A percentile compares a stretch with the other conserved stretches of the same genome.
Evolutionary conservation across 2,329 filamentous ascomycete genomes (phyloP).

Genomic region (Fusarium tricinctum): DNA sequence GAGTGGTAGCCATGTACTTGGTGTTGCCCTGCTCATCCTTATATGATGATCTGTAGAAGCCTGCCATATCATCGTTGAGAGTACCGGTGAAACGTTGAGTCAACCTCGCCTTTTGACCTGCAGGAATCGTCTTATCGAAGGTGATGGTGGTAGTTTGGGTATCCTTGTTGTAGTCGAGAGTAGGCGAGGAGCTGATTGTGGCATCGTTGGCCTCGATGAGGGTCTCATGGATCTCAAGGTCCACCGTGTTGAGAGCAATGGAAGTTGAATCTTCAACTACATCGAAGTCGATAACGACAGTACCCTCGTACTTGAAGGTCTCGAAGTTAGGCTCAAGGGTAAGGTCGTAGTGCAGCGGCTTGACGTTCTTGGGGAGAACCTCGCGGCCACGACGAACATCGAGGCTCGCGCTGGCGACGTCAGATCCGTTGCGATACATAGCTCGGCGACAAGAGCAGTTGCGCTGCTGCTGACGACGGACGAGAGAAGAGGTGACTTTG

Average conservation of each 20-base stretch:
- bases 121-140: constrained; percentile 79
- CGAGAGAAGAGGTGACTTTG: constrained; percentile 18
- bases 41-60: constrained; percentile 96
- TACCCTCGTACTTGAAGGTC: constrained; percentile 88
- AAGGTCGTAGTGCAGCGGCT: constrained; percentile 91
- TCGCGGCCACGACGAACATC: constrained; percentile 68
- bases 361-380: constrained; percentile 91
- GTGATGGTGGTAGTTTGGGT: constrained; percentile 85
- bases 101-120: constrained; percentile 80
- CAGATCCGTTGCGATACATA: constrained; percentile 49
- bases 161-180: constrained; percentile 80
- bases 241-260: constrained; percentile 88
- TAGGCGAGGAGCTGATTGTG: constrained; percentile 55
- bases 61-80: constrained; percentile 95
- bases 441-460: constrained; percentile 51
- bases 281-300: constrained; percentile 87
- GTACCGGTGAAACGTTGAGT: constrained; percentile 76
- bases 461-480: constrained; percentile 44
- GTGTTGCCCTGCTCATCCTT: constrained; percentile 83
- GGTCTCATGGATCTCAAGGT: constrained; percentile 84
- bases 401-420: constrained; percentile 44
- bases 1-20: constrained; percentile 88
- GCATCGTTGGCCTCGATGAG: constrained; percentile 61
- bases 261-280: constrained; percentile 86
- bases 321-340: constrained; percentile 92